These are phyloP conservation scores for Protea cynaroides DNA, from an alignment of 164 flowering plant genomes.

Conservation along the genomic window DNA sequence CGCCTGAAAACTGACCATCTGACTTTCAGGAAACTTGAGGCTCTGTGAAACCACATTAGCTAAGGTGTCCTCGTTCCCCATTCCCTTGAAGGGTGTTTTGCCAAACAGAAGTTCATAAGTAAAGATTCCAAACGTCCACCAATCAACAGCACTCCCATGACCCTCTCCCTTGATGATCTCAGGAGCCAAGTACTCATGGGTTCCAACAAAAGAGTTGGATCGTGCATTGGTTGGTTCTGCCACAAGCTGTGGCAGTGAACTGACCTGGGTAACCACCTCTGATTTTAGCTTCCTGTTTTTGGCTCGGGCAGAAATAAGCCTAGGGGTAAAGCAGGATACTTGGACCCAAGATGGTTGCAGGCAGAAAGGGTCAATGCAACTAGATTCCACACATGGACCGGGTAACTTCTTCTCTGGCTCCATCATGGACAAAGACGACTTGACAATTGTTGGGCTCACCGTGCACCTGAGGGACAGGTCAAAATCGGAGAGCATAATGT, in stretches of 20 bases:
- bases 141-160: background rate
- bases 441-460: background rate
- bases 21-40: background rate
- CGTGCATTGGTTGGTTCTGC: background rate
- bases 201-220: background rate
- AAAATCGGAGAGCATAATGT: background rate
- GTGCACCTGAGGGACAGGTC: background rate
- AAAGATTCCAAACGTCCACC: background rate
- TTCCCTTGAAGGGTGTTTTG: background rate
- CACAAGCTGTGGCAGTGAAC: conserved; percentile 1
- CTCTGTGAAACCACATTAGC: background rate
- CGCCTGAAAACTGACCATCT: background rate
- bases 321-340: conserved; percentile 48
- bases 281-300: conserved; percentile 28
- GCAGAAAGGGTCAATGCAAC: conserved; percentile 61
- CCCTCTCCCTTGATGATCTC: background rate
- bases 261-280: conserved; percentile 14
- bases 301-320: conserved; percentile 31
- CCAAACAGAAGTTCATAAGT: background rate
- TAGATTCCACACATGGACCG: conserved; percentile 47
- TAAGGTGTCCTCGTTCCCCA: background rate
- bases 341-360: conserved; percentile 42
- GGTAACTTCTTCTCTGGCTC: conserved; percentile 12
- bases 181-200: conserved; percentile 1
- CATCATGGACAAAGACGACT: background rate